A percentile compares a stretch with the other conserved stretches of the same genome.
Conservation (phyloP, 2,329 filamentous ascomycete species). For the Penicillium freii region DNA sequence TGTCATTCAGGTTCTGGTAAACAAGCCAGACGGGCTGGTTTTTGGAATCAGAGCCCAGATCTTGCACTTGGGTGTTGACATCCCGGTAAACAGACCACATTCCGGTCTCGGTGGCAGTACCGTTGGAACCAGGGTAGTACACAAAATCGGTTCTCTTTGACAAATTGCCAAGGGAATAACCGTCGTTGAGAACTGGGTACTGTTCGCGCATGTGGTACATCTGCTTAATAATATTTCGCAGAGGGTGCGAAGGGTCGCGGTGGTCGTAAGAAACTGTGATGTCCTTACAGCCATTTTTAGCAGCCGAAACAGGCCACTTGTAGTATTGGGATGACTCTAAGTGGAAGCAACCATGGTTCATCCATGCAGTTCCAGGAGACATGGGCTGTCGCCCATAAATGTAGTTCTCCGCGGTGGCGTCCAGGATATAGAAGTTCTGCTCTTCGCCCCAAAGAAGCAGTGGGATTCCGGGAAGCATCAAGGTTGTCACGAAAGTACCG, state of each 20-base stretch:
- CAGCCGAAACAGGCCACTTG: conserved; percentile 56
- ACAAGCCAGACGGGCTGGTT: conserved; percentile 48
- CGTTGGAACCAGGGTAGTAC: conserved; percentile 53
- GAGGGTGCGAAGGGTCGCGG: conserved; percentile 59
- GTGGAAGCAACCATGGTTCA: conserved; percentile 62
- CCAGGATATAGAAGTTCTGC: conserved; percentile 62
- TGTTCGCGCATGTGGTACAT: conserved; percentile 61
- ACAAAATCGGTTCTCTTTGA: conserved; percentile 55
- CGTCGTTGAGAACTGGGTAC: conserved; percentile 60
- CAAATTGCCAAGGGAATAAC: conserved; percentile 53
- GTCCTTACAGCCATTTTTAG: conserved; percentile 55
- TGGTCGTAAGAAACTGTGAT: conserved; percentile 58
- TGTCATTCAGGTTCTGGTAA: conserved; percentile 48
- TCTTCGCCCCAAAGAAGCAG: conserved; percentile 64
- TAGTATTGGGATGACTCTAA: conserved; percentile 57
- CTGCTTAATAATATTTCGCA: conserved; percentile 59
- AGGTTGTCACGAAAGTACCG: conserved; percentile 57
- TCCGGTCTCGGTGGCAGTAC: conserved; percentile 54
- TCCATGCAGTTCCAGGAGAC: conserved; percentile 60
- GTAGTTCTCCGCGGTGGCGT: conserved; percentile 64
- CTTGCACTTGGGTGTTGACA: conserved; percentile 50
- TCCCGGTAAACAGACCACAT: conserved; percentile 60
- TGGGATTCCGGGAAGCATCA: conserved; percentile 61
- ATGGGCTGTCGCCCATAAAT: conserved; percentile 64
- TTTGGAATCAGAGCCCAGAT: conserved; percentile 42